Evolutionary conservation across 805 yeast species (phyloP), one percentile per base, ranked within the genome.

Genomic region (Saturnispora ahearnii): DNA sequence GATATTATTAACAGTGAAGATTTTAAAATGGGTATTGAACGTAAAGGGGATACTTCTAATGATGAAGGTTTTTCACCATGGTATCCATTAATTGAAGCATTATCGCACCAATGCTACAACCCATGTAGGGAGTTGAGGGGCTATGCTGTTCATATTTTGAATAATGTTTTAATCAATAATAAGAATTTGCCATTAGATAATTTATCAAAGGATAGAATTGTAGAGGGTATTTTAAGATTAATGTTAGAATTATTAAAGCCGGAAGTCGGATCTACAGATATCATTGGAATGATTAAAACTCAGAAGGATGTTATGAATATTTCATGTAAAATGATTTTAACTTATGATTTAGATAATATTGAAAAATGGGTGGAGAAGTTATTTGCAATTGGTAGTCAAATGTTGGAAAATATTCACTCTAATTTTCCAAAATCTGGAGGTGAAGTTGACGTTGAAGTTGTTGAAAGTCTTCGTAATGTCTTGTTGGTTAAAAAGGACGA

Each of bases 31-130:
- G 58, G 66, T n/a, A 51, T 62, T 28, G 66, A 63, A 4, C 60
- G 65, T 46, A 68, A 65, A 45, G 48, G 60, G 47, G 28, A 42
- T 13, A 33, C 37, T 49, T 38, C 36, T 11, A 44, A 38, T 6
- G 36, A 34, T 5, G 49, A 55, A 28, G 50, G 61, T 1, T 65
- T 65, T 41, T 59, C 68, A 21, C 57, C 64, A 24, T 70, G 79
- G 57, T 76, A 75, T 55, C 84, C 95, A 1, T 70, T 87, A 53
- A 72, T 85, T 29, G 91, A 87, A 61, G 95, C 95, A 0, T 71
- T 89, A 48, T 88, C 93, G 0, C 91, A 85, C 59, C 96, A 90
- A 63, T 86, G 96, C 62, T 76, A 84, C 62, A 89, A 89, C 59
- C 96, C 96, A 18, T 87, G 95, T 62, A 71, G 87, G 28, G 89